Percentiles rank a stretch among this genome's conserved stretches.
phyloP scores from a whole-genome alignment of 1,139 yeast genomes.

The Keqinozyma sinolaborantium region DNA sequence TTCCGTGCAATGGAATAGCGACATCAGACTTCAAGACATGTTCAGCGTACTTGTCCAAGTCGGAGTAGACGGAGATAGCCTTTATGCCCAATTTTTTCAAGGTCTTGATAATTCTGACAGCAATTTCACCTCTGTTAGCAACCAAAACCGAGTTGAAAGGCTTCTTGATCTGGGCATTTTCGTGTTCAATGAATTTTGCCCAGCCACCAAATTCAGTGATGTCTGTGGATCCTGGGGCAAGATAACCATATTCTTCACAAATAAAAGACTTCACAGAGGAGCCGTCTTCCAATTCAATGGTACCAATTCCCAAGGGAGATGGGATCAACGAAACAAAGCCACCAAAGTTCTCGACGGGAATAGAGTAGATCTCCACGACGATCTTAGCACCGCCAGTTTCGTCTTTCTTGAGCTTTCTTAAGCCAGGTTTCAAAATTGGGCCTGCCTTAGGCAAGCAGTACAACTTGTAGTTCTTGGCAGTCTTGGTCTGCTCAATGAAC shows the following conservation, averaged over 20 bases:
- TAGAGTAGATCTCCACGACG: slow-evolving; percentile 74
- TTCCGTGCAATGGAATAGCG: slow-evolving; percentile 75
- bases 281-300: slow-evolving; percentile 77
- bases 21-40: slow-evolving; percentile 83
- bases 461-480: slow-evolving; percentile 70
- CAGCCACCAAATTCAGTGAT: slow-evolving; percentile 87
- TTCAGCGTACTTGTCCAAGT: slow-evolving; percentile 82
- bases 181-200: slow-evolving; percentile 60
- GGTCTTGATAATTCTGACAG: slow-evolving; percentile 88
- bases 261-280: slow-evolving; percentile 87
- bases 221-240: slow-evolving; percentile 65
- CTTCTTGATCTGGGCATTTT: slow-evolving; percentile 26
- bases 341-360: slow-evolving; percentile 78
- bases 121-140: slow-evolving; percentile 97
- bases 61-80: slow-evolving; percentile 86
- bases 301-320: slow-evolving; percentile 91
- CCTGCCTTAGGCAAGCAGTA: slow-evolving; percentile 83
- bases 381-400: slow-evolving; percentile 54
- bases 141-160: slow-evolving; percentile 85
- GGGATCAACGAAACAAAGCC: slow-evolving; percentile 84
- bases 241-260: slow-evolving; percentile 87
- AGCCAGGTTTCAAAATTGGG: slow-evolving; percentile 85
- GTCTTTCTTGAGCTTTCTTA: slow-evolving; percentile 52
- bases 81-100: slow-evolving; percentile 73
- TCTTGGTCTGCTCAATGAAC: slow-evolving; percentile 59